Percentiles rank a stretch among this genome's conserved stretches.
Conservation (phyloP, 441 rosid genomes). For the Viola pubescens region DNA sequence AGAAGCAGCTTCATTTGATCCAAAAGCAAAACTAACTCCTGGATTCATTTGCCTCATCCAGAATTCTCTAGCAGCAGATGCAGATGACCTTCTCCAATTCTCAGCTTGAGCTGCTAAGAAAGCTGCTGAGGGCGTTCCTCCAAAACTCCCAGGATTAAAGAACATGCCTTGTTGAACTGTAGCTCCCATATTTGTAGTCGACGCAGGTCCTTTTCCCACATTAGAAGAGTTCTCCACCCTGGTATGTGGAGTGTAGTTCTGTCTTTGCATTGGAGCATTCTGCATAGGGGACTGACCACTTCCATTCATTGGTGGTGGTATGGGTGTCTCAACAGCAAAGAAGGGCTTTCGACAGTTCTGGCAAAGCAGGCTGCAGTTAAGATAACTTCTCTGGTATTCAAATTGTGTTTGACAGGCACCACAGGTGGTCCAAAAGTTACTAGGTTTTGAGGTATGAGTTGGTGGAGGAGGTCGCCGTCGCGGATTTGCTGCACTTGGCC, state of each 20-base stretch:
- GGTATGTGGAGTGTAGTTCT: conserved; percentile 29
- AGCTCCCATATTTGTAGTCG: conserved; percentile 10
- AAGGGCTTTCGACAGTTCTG: conserved; percentile 57
- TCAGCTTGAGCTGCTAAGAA: conserved; percentile 23
- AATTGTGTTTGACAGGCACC: conserved; percentile 53
- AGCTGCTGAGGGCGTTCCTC: conserved; percentile 11
- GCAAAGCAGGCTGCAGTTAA: conserved; percentile 60
- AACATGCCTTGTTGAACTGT: conserved; percentile 23
- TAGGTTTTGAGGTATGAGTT: conserved; percentile 24
- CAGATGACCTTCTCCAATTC: conserved; percentile 15
- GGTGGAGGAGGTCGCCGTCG: conserved; percentile 23
- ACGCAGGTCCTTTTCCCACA: conserved; percentile 11
- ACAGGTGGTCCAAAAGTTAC: conserved; percentile 90
- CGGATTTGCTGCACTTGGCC: background rate
- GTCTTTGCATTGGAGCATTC: conserved; percentile 32
- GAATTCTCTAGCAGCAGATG: conserved; percentile 12
- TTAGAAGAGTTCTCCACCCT: conserved; percentile 18
- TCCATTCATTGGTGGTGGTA: conserved; percentile 39
- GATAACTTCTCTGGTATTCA: conserved; percentile 57
- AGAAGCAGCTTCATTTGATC: conserved; percentile 15
- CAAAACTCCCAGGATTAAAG: conserved; percentile 22
- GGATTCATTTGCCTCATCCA: conserved; percentile 15
- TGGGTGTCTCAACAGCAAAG: conserved; percentile 46
- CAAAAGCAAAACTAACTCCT: conserved; percentile 17
- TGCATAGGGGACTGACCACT: conserved; percentile 25